phyloP scores from a whole-genome alignment of 2,329 filamentous ascomycete genomes.

The Fusarium lateritium region DNA sequence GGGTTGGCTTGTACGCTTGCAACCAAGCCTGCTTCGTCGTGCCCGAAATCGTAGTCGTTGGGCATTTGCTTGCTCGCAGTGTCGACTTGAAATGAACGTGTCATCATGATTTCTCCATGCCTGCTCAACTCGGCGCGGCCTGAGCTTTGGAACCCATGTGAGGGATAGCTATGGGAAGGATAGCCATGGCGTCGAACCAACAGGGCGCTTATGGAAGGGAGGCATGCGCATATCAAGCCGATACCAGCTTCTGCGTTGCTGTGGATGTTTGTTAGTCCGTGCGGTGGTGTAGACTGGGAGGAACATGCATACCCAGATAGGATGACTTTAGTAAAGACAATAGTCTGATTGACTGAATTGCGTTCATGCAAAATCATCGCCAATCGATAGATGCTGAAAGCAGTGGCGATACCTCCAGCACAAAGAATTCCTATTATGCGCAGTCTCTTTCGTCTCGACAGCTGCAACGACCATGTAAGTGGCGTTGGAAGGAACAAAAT shows the following conservation, averaged over 20 bases:
- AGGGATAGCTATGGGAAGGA: conserved; percentile 28
- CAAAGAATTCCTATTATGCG: conserved; percentile 39
- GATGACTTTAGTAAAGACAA: conserved; percentile 40
- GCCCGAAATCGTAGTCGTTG: conserved; percentile 31
- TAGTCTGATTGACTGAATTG: conserved; percentile 30
- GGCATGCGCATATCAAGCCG: conserved; percentile 38
- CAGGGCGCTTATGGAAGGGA: conserved; percentile 41
- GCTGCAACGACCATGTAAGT: conserved; percentile 36
- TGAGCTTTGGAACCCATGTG: conserved; percentile 36
- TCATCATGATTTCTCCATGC: conserved; percentile 51
- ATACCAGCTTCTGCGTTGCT: conserved; percentile 42
- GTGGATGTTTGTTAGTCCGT: neutral
- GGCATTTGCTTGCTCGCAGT: conserved; percentile 33
- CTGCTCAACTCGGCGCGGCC: conserved; percentile 18
- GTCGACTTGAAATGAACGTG: conserved; percentile 50
- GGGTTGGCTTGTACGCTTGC: conserved; percentile 32
- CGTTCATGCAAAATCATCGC: conserved; percentile 33
- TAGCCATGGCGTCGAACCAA: conserved; percentile 39
- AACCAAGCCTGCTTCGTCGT: conserved; percentile 46
- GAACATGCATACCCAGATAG: conserved; percentile 27
- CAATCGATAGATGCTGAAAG: conserved; percentile 37
- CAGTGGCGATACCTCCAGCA: conserved; percentile 38
- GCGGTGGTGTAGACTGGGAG: accelerated
- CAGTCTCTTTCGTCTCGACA: conserved; percentile 31
- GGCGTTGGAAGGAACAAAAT: conserved; percentile 35